phyloP scores from a whole-genome alignment of 2,329 filamentous ascomycete species.

The Falciphora oryzae region DNA sequence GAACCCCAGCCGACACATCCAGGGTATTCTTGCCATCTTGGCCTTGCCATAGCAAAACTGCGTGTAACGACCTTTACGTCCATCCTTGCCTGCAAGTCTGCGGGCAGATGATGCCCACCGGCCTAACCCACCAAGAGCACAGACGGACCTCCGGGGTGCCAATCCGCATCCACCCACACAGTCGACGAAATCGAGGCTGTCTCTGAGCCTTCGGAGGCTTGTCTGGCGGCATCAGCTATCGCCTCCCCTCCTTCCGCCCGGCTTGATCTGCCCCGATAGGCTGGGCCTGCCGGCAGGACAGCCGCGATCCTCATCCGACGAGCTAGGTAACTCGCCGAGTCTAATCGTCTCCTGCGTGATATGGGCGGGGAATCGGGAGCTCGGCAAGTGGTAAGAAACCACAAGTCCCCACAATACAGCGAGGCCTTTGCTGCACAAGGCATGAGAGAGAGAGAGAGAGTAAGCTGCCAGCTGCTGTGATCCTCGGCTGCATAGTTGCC shows the following conservation, averaged over 20 bases:
- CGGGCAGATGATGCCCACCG: not conserved
- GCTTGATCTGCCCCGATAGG: not conserved
- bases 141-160: not conserved
- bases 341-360: too few species aligned
- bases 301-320: not conserved
- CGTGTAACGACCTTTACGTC: too few species aligned
- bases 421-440: not conserved
- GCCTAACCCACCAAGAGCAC: not conserved
- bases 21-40: too few species aligned
- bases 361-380: too few species aligned
- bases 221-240: not conserved
- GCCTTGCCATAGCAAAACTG: too few species aligned
- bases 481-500: not conserved
- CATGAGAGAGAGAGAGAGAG: too few species aligned
- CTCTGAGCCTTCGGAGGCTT: not conserved
- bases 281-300: not conserved
- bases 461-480: not conserved
- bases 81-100: too few species aligned
- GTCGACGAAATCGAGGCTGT: not conserved
- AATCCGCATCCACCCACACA: not conserved
- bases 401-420: not conserved
- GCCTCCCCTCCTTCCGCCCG: not conserved
- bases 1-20: too few species aligned
- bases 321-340: too few species aligned
- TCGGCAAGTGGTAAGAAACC: too few species aligned